Conservation (phyloP, 805 yeast species). For the Starmerella floricola region DNA sequence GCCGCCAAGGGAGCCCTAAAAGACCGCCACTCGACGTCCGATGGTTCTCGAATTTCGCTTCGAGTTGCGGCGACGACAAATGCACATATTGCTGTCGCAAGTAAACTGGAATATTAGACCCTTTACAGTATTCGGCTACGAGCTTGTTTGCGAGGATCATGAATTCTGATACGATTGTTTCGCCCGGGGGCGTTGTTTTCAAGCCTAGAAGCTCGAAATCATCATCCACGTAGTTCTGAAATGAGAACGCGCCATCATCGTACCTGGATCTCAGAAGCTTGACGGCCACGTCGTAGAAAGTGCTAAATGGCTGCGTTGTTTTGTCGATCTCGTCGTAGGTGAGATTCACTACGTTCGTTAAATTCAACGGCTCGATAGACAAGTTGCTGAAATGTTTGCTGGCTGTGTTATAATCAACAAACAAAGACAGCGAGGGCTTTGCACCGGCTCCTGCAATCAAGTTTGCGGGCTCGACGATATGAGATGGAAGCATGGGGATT, state of each 20-base stretch:
- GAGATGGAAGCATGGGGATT: slow-evolving; percentile 11
- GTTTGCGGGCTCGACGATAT: slow-evolving; percentile 1
- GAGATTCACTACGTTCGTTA: neutral
- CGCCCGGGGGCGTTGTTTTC: slow-evolving; percentile 17
- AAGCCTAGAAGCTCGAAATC: too few relatives aligned
- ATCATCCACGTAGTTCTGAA: slow-evolving; percentile 19
- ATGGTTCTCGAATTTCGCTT: neutral
- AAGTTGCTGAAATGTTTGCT: slow-evolving; percentile 4
- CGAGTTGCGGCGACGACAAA: slow-evolving; percentile 10
- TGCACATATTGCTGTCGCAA: slow-evolving; percentile 24
- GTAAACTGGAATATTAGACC: slow-evolving; percentile 23
- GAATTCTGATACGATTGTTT: slow-evolving; percentile 60
- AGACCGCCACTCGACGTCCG: slow-evolving; percentile 3
- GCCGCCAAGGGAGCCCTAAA: slow-evolving; percentile 32
- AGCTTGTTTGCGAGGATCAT: slow-evolving; percentile 70
- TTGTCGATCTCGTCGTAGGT: neutral
- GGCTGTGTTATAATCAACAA: slow-evolving; percentile 6
- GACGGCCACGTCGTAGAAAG: slow-evolving; percentile 29
- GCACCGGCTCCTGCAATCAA: neutral
- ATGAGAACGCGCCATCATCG: slow-evolving; percentile 33
- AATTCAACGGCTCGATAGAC: slow-evolving; percentile 1
- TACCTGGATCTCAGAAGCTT: slow-evolving; percentile 28
- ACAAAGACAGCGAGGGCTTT: slow-evolving; percentile 11
- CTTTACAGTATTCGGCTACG: slow-evolving; percentile 23
- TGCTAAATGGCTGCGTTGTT: slow-evolving; percentile 8